Evolutionary conservation across 176 grass and related monocot genomes (phyloP).

Genomic region (Carex parvula): DNA sequence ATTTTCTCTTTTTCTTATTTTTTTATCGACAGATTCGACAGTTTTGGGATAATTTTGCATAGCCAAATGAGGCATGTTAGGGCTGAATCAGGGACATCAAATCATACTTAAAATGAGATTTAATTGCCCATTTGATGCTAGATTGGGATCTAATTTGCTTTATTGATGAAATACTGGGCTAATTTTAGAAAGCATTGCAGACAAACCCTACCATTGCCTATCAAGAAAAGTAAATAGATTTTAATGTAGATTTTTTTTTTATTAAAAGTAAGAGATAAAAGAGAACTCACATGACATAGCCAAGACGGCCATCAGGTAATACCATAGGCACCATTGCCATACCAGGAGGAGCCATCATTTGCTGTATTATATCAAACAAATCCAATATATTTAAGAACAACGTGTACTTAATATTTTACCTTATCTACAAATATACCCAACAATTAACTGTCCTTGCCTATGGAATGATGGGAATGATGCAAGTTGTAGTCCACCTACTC

Average conservation of each 20-base stretch:
- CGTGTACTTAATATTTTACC: not conserved
- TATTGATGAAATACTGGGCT: not conserved
- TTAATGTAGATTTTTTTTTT: not conserved
- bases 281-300: constrained; percentile 45
- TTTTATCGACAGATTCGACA: not conserved
- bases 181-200: not conserved
- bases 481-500: not conserved
- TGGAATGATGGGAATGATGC: not conserved
- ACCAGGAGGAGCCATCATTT: constrained; percentile 37
- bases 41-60: not conserved
- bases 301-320: constrained; percentile 50
- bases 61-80: not conserved
- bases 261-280: not conserved
- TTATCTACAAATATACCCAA: not conserved
- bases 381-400: not conserved
- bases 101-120: not conserved
- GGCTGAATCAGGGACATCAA: not conserved
- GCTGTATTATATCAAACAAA: constrained; percentile 27
- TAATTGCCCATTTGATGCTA: not conserved
- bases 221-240: not conserved
- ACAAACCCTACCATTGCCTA: too few relatives aligned
- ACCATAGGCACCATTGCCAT: constrained; percentile 58
- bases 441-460: not conserved
- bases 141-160: not conserved
- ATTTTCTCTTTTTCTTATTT: not conserved